Base-by-base conservation (phyloP, 75 land plant species). In the Cryptomeria japonica region DNA sequence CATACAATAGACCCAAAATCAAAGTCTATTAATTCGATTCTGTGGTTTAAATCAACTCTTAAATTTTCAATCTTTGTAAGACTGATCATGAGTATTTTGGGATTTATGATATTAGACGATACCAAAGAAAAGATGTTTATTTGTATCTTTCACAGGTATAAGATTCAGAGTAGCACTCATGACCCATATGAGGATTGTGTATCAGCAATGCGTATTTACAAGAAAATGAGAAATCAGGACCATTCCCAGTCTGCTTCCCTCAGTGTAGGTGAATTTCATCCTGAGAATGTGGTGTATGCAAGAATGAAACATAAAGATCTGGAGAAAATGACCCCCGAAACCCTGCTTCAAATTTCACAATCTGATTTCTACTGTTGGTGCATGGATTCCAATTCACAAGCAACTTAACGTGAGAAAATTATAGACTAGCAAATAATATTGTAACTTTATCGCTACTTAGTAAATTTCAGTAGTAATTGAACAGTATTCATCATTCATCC, bases 311-410 rank as follows among this genome's bases (percentile, higher is more conserved):
- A 90, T 83, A 91, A 56, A 56, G 61, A 56, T 56, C 19, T 56
- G 25, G 39, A 92, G 87, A 91, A 64, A 82, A 92, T 92, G 95
- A 86, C 87, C 34, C 95, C 96, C 10, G 91, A 89, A 12, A 86
- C 90, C 38, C 64, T 92, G 89, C 90, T 93, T 85, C 90, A 90
- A 22, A 89, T 94, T 61, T 93, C 95, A 34, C 90, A 90, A 64
- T 92, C 96, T n/a, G 93, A 94, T 89, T 95, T 92, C 87, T 93
- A 94, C 58, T 96, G 96, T 79, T 96, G 98, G 96, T 96, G 98
- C 86, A 87, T 95, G 86, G 98, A 96, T 86, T 85, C 90, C 36
- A 51, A 39, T 0, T 12, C 86, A 84, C 46, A 56, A 53, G 83
- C 47, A 18, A 32, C 79, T 5, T 56, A 77, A 79, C 5, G 34